phyloP scores from a whole-genome alignment of 2,329 filamentous ascomycete species.

The Xylariales sp. region DNA sequence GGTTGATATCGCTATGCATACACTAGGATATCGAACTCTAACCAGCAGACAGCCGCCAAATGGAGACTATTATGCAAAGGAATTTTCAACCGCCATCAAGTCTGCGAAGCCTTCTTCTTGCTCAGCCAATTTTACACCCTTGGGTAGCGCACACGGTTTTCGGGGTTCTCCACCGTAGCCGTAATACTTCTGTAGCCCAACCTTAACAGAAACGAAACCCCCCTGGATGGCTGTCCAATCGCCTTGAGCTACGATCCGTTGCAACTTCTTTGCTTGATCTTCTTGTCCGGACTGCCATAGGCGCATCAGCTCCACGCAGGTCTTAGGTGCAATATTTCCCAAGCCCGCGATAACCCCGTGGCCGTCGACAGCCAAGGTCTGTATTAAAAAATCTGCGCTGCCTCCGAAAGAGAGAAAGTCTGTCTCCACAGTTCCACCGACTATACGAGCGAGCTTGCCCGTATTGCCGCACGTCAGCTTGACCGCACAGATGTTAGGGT shows the following conservation, averaged over 20 bases:
- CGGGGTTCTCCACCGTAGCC: constrained; percentile 60
- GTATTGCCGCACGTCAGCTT: constrained; percentile 34
- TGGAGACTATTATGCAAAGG: too few species aligned
- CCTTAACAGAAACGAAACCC: constrained; percentile 66
- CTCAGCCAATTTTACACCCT: constrained; percentile 19
- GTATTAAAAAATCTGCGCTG: constrained; percentile 60
- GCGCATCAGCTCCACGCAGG: constrained; percentile 57
- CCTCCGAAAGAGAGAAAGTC: constrained; percentile 62
- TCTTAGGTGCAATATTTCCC: constrained; percentile 64
- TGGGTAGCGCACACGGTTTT: constrained; percentile 38
- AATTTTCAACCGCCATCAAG: constrained; percentile 45
- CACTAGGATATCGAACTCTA: too few species aligned
- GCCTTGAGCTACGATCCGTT: constrained; percentile 59
- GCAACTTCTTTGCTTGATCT: constrained; percentile 57
- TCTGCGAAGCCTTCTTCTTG: constrained; percentile 25
- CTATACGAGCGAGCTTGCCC: constrained; percentile 42
- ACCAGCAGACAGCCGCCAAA: too few species aligned
- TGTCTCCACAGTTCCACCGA: constrained; percentile 30
- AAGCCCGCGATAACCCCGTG: constrained; percentile 62
- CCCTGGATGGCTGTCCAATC: constrained; percentile 68
- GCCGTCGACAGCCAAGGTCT: constrained; percentile 57
- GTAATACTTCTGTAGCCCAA: constrained; percentile 55
- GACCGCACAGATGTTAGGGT: constrained; percentile 47
- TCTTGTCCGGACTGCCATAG: constrained; percentile 55
- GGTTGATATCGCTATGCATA: too few species aligned